Conservation (phyloP, 1,284 basidiomycete species). For the Rhodotorula sp. region DNA sequence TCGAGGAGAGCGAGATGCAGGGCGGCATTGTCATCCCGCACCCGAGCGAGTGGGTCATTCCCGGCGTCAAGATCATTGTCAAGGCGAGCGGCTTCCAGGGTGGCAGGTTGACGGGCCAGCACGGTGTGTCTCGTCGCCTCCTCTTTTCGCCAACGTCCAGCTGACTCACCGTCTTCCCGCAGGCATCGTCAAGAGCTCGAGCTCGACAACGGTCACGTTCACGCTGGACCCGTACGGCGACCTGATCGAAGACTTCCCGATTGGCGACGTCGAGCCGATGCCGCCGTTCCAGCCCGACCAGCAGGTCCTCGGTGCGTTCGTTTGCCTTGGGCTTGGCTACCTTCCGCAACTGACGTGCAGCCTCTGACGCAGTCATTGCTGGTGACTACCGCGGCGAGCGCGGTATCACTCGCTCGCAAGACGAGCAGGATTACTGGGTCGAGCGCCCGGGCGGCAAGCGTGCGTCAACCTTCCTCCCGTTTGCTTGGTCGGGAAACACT, state of each 20-base stretch:
- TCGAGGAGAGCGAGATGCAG: constrained; percentile 26
- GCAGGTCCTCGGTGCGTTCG: constrained; percentile 25
- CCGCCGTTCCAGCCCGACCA: constrained; percentile 33
- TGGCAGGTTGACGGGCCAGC: constrained; percentile 25
- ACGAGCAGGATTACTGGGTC: constrained; percentile 43
- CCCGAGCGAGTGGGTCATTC: constrained; percentile 32
- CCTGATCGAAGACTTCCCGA: constrained; percentile 30
- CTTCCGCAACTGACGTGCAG: background rate
- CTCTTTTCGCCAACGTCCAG: background rate
- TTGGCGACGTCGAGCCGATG: constrained; percentile 27
- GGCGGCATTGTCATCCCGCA: background rate
- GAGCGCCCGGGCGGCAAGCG: constrained; percentile 5
- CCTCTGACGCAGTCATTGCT: constrained; percentile 26
- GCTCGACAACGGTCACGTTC: constrained; percentile 18
- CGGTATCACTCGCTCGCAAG: constrained; percentile 28
- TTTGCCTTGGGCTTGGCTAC: background rate
- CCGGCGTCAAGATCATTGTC: constrained; percentile 19
- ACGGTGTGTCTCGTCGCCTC: constrained; percentile 15
- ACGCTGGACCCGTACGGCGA: constrained; percentile 31
- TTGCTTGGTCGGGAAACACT: background rate
- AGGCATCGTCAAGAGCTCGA: constrained; percentile 24
- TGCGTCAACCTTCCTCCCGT: background rate
- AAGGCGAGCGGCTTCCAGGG: constrained; percentile 24
- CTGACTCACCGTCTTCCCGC: background rate
- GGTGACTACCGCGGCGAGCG: constrained; percentile 38